Evolutionary conservation across 768 basidiomycete species (phyloP), one percentile per base, ranked within the genome.

Genomic region (Agrocybe pediades): DNA sequence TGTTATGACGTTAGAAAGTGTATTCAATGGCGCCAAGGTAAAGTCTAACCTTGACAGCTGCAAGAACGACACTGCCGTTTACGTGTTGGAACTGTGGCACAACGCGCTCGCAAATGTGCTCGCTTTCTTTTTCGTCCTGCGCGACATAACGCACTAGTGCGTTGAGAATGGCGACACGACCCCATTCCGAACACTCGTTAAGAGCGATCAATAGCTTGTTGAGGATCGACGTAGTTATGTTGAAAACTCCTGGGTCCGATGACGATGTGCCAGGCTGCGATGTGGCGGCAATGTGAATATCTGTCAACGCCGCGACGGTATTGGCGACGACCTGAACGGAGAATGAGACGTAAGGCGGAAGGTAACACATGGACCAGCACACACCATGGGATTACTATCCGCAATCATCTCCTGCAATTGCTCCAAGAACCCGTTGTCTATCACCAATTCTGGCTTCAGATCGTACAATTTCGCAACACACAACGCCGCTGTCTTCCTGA

Each of bases 151-250:
- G 83, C 5, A 92, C 81, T 25, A 98, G 74, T 0, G 93, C 92
- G 54, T 88, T 90, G 48, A 98, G 72, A 30, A 99, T 86, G 1
- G 95, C 94, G 15, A 99, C 94, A 52, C 96, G 84, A 26, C 97
- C 97, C 97, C 97, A 99, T 73, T 99, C 97, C 0, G 95, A 96
- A 67, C 96, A 98, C 71, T 98, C 97, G 67, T 96, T 96, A 17
- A 99, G 78, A 2, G 96, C 97, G 49, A 98, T 90, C 51, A 99
- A 77, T 15, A 99, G 83, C 68, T 95, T 97, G 71, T 81, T 88
- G 46, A 99, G 80, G 54, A 95, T 82, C 0, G 84, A 69, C 6
- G 87, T 71, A n/a, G 94, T 95, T 68, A 98, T 92, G 54, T 71
- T 72, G 74, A 98, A 98, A 49, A 87, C 69, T 16, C 85, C 87